These are phyloP conservation scores for Myotisia sp. DNA, from an alignment of 2,329 filamentous ascomycete genomes.

Conservation along the genomic window DNA sequence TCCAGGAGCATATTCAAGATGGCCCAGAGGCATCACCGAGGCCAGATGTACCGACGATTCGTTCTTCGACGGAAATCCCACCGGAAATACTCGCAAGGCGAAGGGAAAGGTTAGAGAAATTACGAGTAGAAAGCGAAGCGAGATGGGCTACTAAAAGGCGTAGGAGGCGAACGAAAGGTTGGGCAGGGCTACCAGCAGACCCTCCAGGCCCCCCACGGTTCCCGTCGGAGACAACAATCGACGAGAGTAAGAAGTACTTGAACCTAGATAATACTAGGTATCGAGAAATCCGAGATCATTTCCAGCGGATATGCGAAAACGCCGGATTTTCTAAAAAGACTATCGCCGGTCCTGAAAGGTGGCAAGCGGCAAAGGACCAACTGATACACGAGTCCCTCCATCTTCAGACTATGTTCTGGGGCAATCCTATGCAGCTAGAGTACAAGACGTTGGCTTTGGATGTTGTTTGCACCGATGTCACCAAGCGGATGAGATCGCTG, in stretches of 20 bases:
- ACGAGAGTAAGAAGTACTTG: constrained; percentile 60
- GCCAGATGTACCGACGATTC: background rate
- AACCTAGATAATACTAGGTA: constrained; percentile 51
- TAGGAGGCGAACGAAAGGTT: constrained; percentile 53
- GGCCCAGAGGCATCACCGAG: constrained; percentile 16
- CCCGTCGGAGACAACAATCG: constrained; percentile 68
- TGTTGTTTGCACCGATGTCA: constrained; percentile 67
- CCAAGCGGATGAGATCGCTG: constrained; percentile 57
- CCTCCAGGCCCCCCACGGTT: constrained; percentile 57
- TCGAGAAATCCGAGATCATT: constrained; percentile 49
- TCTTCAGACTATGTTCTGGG: constrained; percentile 48
- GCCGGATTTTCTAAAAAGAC: constrained; percentile 61
- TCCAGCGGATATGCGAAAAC: constrained; percentile 55
- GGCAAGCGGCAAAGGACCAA: constrained; percentile 55
- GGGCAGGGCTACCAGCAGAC: constrained; percentile 53
- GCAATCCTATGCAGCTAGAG: constrained; percentile 44
- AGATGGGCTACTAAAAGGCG: constrained; percentile 51
- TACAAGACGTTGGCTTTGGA: constrained; percentile 57
- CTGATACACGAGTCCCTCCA: constrained; percentile 52
- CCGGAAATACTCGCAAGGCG: constrained; percentile 39
- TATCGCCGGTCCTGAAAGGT: constrained; percentile 54
- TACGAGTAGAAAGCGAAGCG: constrained; percentile 48
- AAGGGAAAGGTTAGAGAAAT: constrained; percentile 39
- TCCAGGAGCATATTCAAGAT: constrained; percentile 27
- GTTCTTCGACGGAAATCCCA: constrained; percentile 21